These are phyloP conservation scores for Pseudotsuga menziesii DNA, from an alignment of 75 land plant genomes.

Conservation along the genomic window DNA sequence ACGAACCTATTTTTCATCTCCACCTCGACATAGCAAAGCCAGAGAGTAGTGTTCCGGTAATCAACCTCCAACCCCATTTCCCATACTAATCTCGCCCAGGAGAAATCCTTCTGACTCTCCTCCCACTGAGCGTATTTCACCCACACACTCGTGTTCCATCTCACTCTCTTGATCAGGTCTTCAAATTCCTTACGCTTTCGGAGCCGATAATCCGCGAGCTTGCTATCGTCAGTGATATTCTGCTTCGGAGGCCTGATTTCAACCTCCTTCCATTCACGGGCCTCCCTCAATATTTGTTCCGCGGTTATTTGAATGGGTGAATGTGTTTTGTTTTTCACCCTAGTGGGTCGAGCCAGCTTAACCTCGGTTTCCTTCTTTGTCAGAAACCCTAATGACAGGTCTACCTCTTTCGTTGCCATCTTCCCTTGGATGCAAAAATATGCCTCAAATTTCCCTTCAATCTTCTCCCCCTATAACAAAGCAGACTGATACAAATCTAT, in stretches of 20 bases:
- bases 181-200: constrained; percentile 88
- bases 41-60: constrained; percentile 70
- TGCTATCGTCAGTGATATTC: constrained; percentile 83
- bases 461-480: too few relatives aligned
- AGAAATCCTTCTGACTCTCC: constrained; percentile 83
- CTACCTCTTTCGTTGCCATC: constrained; percentile 36
- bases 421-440: not conserved
- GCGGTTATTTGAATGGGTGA: constrained; percentile 95
- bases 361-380: constrained; percentile 93
- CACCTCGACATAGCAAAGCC: constrained; percentile 93
- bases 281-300: constrained; percentile 92
- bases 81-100: constrained; percentile 84
- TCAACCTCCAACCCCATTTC: constrained; percentile 91
- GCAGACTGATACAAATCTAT: too few relatives aligned
- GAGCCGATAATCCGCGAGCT: constrained; percentile 88
- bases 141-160: constrained; percentile 89
- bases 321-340: constrained; percentile 96
- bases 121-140: constrained; percentile 97
- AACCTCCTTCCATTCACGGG: constrained; percentile 90
- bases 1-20: constrained; percentile 90
- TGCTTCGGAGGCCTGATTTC: constrained; percentile 97
- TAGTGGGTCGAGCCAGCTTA: constrained; percentile 91
- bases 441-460: not conserved
- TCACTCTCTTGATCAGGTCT: constrained; percentile 77
- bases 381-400: constrained; percentile 63